These are phyloP conservation scores for Trametes sp. DNA, from an alignment of 1,284 basidiomycete genomes.

Conservation along the genomic window DNA sequence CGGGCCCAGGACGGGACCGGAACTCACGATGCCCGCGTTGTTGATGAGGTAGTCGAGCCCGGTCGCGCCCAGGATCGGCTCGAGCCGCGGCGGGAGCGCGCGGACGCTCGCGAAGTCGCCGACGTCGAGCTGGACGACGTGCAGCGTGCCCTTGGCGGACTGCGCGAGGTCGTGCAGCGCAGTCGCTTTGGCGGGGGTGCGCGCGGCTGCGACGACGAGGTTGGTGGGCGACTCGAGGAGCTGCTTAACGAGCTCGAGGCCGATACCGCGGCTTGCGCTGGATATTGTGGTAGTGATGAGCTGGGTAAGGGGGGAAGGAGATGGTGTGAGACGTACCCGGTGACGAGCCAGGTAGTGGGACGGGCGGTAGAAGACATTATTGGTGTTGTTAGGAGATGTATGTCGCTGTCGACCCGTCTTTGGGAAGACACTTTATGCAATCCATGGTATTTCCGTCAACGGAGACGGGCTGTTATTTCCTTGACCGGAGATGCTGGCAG, in stretches of 20 bases:
- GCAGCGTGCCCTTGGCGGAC: slow-evolving; percentile 31
- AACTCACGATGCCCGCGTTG: slow-evolving; percentile 17
- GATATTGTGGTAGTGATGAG: background rate
- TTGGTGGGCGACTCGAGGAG: slow-evolving; percentile 43
- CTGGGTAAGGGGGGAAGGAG: background rate
- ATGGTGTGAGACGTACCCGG: background rate
- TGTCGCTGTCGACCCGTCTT: no score
- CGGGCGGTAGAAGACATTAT: background rate
- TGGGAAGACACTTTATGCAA: no score
- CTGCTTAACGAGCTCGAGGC: slow-evolving; percentile 47
- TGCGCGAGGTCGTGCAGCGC: slow-evolving; percentile 35
- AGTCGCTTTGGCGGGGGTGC: slow-evolving; percentile 42
- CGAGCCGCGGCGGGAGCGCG: background rate
- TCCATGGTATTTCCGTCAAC: no score
- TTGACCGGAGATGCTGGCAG: no score
- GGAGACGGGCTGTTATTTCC: no score
- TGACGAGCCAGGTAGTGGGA: background rate
- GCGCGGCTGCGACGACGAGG: slow-evolving; percentile 49
- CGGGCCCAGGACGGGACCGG: no score
- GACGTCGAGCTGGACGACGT: slow-evolving; percentile 44
- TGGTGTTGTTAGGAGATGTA: no score
- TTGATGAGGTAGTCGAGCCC: slow-evolving; percentile 46
- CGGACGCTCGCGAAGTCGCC: slow-evolving; percentile 25
- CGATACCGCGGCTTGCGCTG: slow-evolving; percentile 40
- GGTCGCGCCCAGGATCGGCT: slow-evolving; percentile 8